phyloP scores from a whole-genome alignment of 2,329 filamentous ascomycete genomes.

The Fusarium veterinarium region DNA sequence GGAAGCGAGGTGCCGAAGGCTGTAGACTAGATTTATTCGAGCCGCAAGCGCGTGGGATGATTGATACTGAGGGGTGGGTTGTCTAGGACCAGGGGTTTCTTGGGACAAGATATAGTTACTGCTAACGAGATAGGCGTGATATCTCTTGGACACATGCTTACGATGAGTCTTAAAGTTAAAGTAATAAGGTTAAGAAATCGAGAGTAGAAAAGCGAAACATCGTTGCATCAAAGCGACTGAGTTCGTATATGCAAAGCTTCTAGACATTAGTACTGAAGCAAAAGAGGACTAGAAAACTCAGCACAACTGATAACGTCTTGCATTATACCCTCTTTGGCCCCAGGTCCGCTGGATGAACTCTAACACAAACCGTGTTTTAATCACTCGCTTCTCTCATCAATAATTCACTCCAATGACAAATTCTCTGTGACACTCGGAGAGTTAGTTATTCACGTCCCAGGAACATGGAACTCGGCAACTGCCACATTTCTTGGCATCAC shows the following conservation, averaged over 20 bases:
- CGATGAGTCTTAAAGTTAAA: not conserved
- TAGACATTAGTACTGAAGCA: not conserved
- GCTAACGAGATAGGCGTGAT: not conserved
- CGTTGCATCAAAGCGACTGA: not conserved
- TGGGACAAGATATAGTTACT: not conserved
- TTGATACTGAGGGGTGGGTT: conserved; percentile 5
- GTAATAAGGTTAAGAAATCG: not conserved
- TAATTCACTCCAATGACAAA: not conserved
- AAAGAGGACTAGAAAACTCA: not conserved
- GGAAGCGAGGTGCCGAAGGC: conserved; percentile 40
- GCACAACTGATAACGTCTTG: conserved; percentile 6
- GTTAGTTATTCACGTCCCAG: conserved; percentile 6
- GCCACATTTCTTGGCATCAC: conserved; percentile 30
- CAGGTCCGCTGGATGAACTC: conserved; percentile 17
- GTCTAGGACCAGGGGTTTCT: conserved; percentile 9
- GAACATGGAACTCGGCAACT: conserved; percentile 33
- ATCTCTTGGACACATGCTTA: not conserved
- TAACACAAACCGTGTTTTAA: conserved; percentile 1
- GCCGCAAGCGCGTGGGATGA: conserved; percentile 21
- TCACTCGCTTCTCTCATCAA: conserved; percentile 10
- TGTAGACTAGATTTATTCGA: conserved; percentile 17
- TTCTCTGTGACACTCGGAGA: not conserved
- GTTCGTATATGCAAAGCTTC: not conserved
- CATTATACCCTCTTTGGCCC: not conserved
- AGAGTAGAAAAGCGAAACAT: not conserved